These are phyloP conservation scores for Clavariopsis aquatica DNA, from an alignment of 495 filamentous ascomycete species.

Conservation along the genomic window DNA sequence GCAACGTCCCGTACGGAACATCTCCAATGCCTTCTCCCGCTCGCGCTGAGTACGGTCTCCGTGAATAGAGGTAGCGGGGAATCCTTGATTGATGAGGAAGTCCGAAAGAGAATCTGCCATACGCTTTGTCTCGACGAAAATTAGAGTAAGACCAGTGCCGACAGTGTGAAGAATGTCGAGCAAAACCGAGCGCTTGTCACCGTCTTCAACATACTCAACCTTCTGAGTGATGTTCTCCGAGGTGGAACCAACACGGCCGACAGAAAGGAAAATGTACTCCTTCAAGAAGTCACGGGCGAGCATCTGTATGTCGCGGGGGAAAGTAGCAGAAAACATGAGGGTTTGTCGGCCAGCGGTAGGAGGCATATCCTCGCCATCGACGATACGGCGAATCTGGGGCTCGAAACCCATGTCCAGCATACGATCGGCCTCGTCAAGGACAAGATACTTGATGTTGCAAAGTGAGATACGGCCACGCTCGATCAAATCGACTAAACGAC, in stretches of 20 bases:
- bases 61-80: constrained; percentile 96
- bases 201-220: constrained; percentile 95
- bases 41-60: constrained; percentile 98
- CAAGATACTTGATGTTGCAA: constrained; percentile 96
- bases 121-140: constrained; percentile 99
- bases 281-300: constrained; percentile 96
- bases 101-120: constrained; percentile 98
- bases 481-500: constrained; percentile 94
- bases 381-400: constrained; percentile 97
- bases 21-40: constrained; percentile 95
- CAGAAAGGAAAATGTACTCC: constrained; percentile 97
- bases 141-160: constrained; percentile 85
- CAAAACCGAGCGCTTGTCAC: constrained; percentile 95
- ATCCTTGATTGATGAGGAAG: constrained; percentile 96
- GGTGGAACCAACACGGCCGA: constrained; percentile 98
- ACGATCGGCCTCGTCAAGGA: constrained; percentile 98
- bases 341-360: constrained; percentile 81
- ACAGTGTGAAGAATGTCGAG: constrained; percentile 97
- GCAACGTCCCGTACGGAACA: constrained; percentile 91
- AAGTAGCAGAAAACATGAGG: constrained; percentile 99
- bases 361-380: constrained; percentile 98
- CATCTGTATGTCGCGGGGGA: constrained; percentile 99
- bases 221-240: constrained; percentile 99
- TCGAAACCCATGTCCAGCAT: constrained; percentile 99
- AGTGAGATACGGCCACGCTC: constrained; percentile 98